Evolutionary conservation across 2,329 filamentous ascomycete genomes (phyloP).

Genomic region (Verticillium zaregamsianum): DNA sequence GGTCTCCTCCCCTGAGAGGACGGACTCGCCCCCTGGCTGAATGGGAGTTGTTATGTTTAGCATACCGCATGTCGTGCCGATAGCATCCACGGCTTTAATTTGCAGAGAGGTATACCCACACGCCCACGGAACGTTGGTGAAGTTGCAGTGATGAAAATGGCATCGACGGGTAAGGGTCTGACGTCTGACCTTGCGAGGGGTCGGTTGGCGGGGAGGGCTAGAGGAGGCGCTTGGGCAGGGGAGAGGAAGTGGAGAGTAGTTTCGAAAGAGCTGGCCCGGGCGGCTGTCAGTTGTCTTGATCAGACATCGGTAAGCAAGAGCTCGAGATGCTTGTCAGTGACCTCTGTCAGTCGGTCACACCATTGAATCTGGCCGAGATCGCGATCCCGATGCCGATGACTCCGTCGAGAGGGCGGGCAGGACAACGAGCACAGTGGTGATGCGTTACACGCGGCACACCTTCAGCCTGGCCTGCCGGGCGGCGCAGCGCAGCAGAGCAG

Average conservation of each 20-base stretch:
- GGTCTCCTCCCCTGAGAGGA: neutral
- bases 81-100: neutral
- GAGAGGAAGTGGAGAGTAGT: neutral
- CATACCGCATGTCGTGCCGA: neutral
- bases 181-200: neutral
- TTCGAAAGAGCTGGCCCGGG: neutral
- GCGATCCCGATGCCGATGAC: neutral
- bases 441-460: neutral
- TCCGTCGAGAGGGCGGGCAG: no score
- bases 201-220: neutral
- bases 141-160: neutral
- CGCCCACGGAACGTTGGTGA: neutral
- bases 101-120: neutral
- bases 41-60: constrained; percentile 12
- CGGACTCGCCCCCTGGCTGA: neutral
- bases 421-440: neutral
- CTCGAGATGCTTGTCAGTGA: neutral
- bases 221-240: neutral
- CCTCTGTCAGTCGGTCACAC: neutral
- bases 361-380: neutral
- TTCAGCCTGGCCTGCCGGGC: neutral
- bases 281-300: neutral
- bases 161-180: constrained; percentile 5
- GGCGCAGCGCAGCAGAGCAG: neutral
- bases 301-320: neutral